Evolutionary conservation across 495 filamentous ascomycete genomes (phyloP), one percentile per base, ranked within the genome.

Genomic region (Polyplosphaeria fusca): DNA sequence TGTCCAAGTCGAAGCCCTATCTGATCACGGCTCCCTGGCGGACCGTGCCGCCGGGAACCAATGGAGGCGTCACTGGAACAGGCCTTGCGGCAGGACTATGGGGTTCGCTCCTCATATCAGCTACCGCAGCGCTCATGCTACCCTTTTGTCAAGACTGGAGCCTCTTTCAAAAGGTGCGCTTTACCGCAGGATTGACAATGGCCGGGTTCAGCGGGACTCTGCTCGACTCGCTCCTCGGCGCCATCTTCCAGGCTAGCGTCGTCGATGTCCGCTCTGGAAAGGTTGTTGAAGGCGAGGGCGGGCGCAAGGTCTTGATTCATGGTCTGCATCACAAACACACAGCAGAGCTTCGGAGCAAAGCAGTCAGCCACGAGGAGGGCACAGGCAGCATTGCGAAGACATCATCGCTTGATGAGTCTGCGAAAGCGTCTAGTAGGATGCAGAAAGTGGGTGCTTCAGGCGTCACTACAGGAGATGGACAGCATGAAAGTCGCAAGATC

Each of bases 221-320:
- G 0, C 68, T 97, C 12, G 93, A 98, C 70, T 92, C 87, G 51
- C 70, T 94, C 0, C 79, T 98, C 0, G 93, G 93, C 9, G 93
- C 87, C 2, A 72, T 89, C 60, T 74, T 95, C 37, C 93, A 98
- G 69, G 82, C 85, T 19, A 95, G 86, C 59, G 91, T 98, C 1
- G 80, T 91, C 22, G 93, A 97, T 65, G 80, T 85, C 35, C 74
- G 85, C 48, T 86, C 79, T 1, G 91, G 89, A 25, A 92, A 91
- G 75, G 79, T 98, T 24, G 83, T 98, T 1, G 93, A 97, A 71
- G 92, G 90, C 1, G 81, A 81, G 14, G 90, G 91, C 25, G 93
- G 93, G 3, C 71, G 77, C 56, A 91, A 87, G 66, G 93, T 94
- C 47, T 53, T 63, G 0, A 47, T 69, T 5, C 59, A 66, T 35